Conservation (phyloP, 805 yeast genomes). For the Ogataea pini region DNA sequence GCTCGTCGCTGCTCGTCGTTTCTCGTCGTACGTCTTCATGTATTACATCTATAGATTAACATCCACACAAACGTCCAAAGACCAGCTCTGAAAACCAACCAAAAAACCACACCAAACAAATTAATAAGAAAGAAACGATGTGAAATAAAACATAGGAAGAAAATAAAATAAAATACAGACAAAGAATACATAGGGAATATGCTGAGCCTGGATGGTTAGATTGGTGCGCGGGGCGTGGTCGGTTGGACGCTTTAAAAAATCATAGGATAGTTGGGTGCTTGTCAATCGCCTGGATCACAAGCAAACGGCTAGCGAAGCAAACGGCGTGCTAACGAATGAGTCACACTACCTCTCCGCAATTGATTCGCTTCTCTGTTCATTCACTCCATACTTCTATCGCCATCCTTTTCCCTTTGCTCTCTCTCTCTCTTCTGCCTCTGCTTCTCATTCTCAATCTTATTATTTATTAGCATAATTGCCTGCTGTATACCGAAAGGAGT, state of each 20-base stretch:
- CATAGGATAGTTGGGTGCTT: too few species aligned
- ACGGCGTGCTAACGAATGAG: not conserved
- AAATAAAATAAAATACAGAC: not conserved
- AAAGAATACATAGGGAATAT: not conserved
- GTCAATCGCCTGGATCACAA: too few species aligned
- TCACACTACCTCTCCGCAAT: not conserved
- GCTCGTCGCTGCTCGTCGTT: not conserved
- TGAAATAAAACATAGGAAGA: too few species aligned
- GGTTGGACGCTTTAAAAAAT: too few species aligned
- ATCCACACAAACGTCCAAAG: not conserved
- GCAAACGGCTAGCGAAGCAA: too few species aligned
- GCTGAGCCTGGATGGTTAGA: too few species aligned
- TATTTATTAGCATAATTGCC: constrained; percentile 71
- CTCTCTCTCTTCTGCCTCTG: constrained; percentile 32
- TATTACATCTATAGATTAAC: not conserved
- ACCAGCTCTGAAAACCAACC: not conserved
- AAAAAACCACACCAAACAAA: too few species aligned
- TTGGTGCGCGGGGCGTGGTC: too few species aligned
- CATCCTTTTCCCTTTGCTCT: constrained; percentile 12
- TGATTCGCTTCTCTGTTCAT: not conserved
- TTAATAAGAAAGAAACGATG: too few species aligned
- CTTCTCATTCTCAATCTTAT: constrained; percentile 67
- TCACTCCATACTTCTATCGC: constrained; percentile 1
- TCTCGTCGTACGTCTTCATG: too few species aligned
- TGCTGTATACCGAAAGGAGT: constrained; percentile 62